Conservation (phyloP, 2,329 filamentous ascomycete species). For the Capronia coronata region DNA sequence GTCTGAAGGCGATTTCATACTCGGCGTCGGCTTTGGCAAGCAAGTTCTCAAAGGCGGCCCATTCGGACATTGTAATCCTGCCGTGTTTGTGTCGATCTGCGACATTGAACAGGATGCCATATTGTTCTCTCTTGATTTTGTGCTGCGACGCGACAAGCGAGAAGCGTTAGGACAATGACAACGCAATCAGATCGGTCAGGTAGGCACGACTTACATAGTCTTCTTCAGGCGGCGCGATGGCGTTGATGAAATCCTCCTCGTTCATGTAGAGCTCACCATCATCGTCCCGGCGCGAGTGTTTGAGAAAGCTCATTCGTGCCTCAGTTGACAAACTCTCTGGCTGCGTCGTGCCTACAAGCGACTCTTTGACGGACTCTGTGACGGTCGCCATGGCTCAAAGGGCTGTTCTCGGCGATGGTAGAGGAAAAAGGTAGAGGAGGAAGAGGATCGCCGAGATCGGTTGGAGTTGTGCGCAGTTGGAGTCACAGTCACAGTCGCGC, state of each 20-base stretch:
- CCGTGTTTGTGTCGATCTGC: slow-evolving; percentile 73
- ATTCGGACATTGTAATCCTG: slow-evolving; percentile 73
- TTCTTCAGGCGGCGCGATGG: slow-evolving; percentile 76
- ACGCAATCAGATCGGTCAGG: slow-evolving; percentile 1
- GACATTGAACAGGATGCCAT: slow-evolving; percentile 84
- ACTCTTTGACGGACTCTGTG: slow-evolving; percentile 71
- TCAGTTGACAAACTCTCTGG: slow-evolving; percentile 63
- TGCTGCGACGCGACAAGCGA: slow-evolving; percentile 52
- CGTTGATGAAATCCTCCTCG: slow-evolving; percentile 81
- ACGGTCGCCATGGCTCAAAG: slow-evolving; percentile 41
- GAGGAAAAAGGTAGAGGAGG: slow-evolving; percentile 1
- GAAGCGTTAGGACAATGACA: neutral
- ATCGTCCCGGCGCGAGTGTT: slow-evolving; percentile 68
- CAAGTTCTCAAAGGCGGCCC: slow-evolving; percentile 89
- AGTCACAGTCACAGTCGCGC: neutral
- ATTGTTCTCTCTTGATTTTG: slow-evolving; percentile 96
- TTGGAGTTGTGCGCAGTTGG: neutral
- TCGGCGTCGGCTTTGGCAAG: slow-evolving; percentile 92
- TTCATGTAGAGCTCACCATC: slow-evolving; percentile 74
- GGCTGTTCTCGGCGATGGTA: neutral
- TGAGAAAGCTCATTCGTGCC: slow-evolving; percentile 67
- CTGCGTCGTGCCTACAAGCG: slow-evolving; percentile 58
- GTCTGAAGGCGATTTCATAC: slow-evolving; percentile 95
- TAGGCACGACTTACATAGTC: slow-evolving; percentile 67
- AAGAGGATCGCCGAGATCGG: neutral